These are phyloP conservation scores for Trichoderma sp. DNA, from an alignment of 2,329 filamentous ascomycete genomes.

Conservation along the genomic window DNA sequence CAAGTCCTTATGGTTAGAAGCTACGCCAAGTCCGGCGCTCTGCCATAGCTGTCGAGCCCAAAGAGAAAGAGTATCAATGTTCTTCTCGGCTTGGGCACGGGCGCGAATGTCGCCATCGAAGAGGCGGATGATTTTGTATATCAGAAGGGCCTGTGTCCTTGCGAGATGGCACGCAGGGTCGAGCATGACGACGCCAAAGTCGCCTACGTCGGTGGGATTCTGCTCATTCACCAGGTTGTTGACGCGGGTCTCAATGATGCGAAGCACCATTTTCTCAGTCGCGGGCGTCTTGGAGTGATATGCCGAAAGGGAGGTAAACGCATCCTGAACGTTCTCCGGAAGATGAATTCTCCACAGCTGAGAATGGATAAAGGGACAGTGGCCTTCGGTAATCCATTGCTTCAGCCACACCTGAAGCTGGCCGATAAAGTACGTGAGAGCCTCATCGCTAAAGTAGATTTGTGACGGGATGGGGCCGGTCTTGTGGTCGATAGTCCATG, in stretches of 20 bases:
- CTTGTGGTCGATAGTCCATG: slow-evolving; percentile 7
- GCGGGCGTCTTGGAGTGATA: slow-evolving; percentile 10
- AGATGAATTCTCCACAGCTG: slow-evolving; percentile 12
- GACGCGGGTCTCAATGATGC: slow-evolving; percentile 11
- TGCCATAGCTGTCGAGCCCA: slow-evolving; percentile 17
- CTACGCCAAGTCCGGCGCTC: neutral
- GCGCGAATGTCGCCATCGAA: slow-evolving; percentile 17
- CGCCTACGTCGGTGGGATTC: neutral
- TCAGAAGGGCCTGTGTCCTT: slow-evolving; percentile 1
- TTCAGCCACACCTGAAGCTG: slow-evolving; percentile 3
- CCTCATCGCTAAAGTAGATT: slow-evolving; percentile 10
- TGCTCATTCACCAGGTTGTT: neutral
- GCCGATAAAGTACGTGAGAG: slow-evolving; percentile 9
- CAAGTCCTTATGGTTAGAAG: neutral
- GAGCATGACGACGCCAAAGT: slow-evolving; percentile 9
- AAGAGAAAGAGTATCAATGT: slow-evolving; percentile 4
- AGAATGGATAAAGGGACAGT: slow-evolving; percentile 8
- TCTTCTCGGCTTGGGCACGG: slow-evolving; percentile 6
- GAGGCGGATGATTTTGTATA: slow-evolving; percentile 14
- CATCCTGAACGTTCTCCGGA: neutral
- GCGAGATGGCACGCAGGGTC: slow-evolving; percentile 12
- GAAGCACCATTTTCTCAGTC: neutral
- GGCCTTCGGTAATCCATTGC: slow-evolving; percentile 2
- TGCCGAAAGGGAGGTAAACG: neutral
- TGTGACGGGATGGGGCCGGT: neutral